Percentiles rank a stretch among this genome's conserved stretches.
These are phyloP conservation scores for Phytophthora sp. DNA, from an alignment of 352 stramenopile species.

Conservation along the genomic window DNA sequence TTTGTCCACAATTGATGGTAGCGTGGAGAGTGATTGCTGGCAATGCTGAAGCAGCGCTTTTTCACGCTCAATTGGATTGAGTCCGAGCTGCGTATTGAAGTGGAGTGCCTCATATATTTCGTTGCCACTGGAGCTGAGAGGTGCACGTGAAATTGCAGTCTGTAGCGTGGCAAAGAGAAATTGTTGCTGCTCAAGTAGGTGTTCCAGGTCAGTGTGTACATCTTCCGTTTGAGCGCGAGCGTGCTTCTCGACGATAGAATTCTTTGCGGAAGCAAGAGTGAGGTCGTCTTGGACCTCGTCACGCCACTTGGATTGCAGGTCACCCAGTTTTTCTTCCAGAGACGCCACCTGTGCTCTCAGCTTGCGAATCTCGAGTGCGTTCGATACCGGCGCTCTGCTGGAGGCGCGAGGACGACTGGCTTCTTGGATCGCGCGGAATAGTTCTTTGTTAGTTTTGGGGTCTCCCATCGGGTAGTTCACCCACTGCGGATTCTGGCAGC, in stretches of 20 bases:
- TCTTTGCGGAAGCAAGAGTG: conserved; percentile 3
- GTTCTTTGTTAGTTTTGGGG: neutral
- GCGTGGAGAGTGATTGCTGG: conserved; percentile 1
- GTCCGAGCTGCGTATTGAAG: conserved; percentile 12
- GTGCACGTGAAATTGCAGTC: conserved; percentile 10
- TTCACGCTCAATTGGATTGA: neutral
- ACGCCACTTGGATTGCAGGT: conserved; percentile 13
- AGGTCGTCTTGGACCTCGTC: conserved; percentile 6
- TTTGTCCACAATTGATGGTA: conserved; percentile 13
- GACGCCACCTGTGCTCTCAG: conserved; percentile 22
- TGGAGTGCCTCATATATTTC: conserved; percentile 26
- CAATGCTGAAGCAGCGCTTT: conserved; percentile 13
- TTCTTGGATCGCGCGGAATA: neutral
- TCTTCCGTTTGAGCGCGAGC: neutral
- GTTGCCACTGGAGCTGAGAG: conserved; percentile 15
- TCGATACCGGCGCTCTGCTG: neutral
- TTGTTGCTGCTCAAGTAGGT: conserved; percentile 24
- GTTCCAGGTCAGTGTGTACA: conserved; percentile 9
- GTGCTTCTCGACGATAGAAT: conserved; percentile 14
- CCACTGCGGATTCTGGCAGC: too few species aligned
- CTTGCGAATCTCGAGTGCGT: conserved; percentile 15
- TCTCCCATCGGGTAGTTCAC: too few species aligned
- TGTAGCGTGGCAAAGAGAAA: conserved; percentile 28
- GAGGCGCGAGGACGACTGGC: neutral
- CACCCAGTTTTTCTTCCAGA: conserved; percentile 23